phyloP scores from a whole-genome alignment of 2,329 filamentous ascomycete species.

The Scortechinia acanthostroma region DNA sequence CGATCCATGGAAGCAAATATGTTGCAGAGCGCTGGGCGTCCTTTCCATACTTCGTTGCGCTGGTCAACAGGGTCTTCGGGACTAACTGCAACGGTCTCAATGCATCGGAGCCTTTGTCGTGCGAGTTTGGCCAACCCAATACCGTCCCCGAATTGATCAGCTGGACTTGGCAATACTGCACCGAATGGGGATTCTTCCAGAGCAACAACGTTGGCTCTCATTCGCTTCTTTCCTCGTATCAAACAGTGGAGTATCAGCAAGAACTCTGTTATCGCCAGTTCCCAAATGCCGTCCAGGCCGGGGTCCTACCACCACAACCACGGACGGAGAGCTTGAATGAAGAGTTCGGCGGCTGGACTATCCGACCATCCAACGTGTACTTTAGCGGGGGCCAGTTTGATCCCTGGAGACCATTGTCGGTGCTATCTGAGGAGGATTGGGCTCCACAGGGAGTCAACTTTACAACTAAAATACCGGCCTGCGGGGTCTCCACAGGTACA shows the following conservation, averaged over 20 bases:
- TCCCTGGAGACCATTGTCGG: slow-evolving; percentile 37
- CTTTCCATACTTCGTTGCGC: neutral
- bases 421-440: slow-evolving; percentile 27
- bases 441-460: slow-evolving; percentile 25
- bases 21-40: neutral
- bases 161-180: slow-evolving; percentile 44
- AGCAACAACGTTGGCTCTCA: slow-evolving; percentile 35
- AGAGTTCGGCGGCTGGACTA: slow-evolving; percentile 37
- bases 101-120: slow-evolving; percentile 13
- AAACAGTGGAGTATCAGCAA: slow-evolving; percentile 30
- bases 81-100: neutral
- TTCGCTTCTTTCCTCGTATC: slow-evolving; percentile 35
- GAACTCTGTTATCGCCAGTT: slow-evolving; percentile 38
- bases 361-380: slow-evolving; percentile 40
- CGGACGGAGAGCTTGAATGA: slow-evolving; percentile 25
- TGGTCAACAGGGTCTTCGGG: neutral
- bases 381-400: slow-evolving; percentile 40
- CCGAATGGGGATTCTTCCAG: slow-evolving; percentile 41
- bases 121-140: slow-evolving; percentile 22
- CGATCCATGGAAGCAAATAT: neutral
- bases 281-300: slow-evolving; percentile 24
- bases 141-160: slow-evolving; percentile 24
- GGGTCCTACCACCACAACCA: slow-evolving; percentile 30
- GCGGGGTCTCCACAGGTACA: slow-evolving; percentile 21
- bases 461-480: slow-evolving; percentile 30